Base-by-base conservation (phyloP, 371 early-diverging fungal genomes). In the Gilbertella persicaria region DNA sequence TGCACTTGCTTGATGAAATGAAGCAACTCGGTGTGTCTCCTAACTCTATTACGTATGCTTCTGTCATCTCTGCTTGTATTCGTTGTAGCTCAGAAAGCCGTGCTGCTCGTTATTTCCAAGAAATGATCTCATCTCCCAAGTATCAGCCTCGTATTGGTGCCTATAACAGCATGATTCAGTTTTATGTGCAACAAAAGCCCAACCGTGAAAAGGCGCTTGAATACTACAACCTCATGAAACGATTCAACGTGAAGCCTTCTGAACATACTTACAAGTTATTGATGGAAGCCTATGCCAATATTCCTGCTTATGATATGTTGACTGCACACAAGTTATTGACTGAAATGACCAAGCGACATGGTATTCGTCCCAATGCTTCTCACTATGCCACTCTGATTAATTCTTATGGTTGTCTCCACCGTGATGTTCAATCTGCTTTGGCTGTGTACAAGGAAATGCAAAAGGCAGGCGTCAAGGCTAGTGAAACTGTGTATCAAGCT, bases 81-180 rank as follows among this genome's bases (percentile, higher is more conserved):
- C 78, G 80, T 10, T 76, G 75, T 19, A 71, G 75, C 36, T 69
- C 74, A 3, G 86, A 83, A 39, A 62, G 64, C 14, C 63, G 67
- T 46, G 86, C 86, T 0, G 63, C 66, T 28, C 67, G 62, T 3
- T 67, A 70, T 39, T 82, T 83, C 50, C 63, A 70, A 33, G 79
- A 82, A 38, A 80, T 83, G 86, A 58, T 69, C 28, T 42, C 44
- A 8, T 58, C 66, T 0, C 74, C 76, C 71, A 83, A 76, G 78
- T 85, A 77, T 53, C 68, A 73, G 26, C 83, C 84, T 25, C 80
- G 84, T 44, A 73, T 81, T 43, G 84, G 80, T 41, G 78, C 74
- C 5, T 84, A 70, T 55, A 83, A 83, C 46, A 68, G 71, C 29
- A 80, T 85, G 80, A 84, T 85, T 28, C 86, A 85, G 49, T 85